Evolutionary conservation across 345 rosid genomes (phyloP), one percentile per base, ranked within the genome.

Genomic region (Leavenworthia alabamica): DNA sequence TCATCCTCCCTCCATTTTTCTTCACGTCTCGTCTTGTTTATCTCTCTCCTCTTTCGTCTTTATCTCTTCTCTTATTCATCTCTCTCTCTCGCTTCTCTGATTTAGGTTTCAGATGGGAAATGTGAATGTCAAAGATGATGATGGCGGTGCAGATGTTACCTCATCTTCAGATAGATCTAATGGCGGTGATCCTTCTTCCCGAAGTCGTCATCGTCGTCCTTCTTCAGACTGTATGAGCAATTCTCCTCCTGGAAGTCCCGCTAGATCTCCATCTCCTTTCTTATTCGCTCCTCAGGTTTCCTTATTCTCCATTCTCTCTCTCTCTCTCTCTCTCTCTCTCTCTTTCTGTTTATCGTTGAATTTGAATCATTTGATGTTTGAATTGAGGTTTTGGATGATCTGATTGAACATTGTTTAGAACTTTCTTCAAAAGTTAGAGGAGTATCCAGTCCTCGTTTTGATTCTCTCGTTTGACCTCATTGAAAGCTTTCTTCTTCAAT

Each of bases 211-310:
- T 14, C 78, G 73, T 24, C 79, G 66, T 45, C 79, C 74, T 45
- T 62, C 84, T 3, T 39, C 82, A n/a, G 85, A 80, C 28, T 73
- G 79, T 20, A 73, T 73, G 86, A 61, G 67, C 26, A 70, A 64
- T 57, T 54, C 75, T 67, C 89, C 85, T n/a, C 84, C 83, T 5
- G 73, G 62, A 11, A 80, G 76, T 47, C 92, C 92, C 9, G 67
- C 75, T 29, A 79, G 79, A 51, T 75, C 89, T 72, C 58, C 73
- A 13, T 80, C 90, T 31, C 96, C 90, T 70, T 75, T 80, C 62
- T 64, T 88, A 74, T 82, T 80, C 54, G 67, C 82, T 73, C 83
- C 95, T 67, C 92, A 83, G 92, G 95, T 88, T 35, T n/a, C 19
- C n/a, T 1, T 17, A 55, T 41, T 17, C n/a, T 10, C 32, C 39